Evolutionary conservation across 2,329 filamentous ascomycete genomes (phyloP), one percentile per base, ranked within the genome.

Genomic region (Calonectria pauciramosa): DNA sequence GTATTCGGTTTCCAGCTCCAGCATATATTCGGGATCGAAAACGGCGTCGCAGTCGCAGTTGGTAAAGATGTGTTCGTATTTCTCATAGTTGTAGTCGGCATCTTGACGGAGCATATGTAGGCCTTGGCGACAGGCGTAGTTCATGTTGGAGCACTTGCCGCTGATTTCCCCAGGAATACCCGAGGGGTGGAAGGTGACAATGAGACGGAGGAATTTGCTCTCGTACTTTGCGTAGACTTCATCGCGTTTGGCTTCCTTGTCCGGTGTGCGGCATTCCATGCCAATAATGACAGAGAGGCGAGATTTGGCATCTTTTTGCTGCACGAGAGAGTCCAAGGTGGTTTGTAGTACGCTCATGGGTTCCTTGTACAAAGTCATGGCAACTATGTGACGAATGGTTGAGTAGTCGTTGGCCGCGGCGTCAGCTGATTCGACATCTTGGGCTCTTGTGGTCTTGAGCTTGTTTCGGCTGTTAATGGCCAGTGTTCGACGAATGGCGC

Each of bases 21-120:
- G 28, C 73, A 77, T 80, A 64, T 80, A 80, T 47, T 80, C 75
- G 1, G 75, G 59, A 41, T 80, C 76, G 10, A 80, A 80, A 13
- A 80, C 78, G 14, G 78, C 78, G 16, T 80, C 78, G 68, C 78
- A 80, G 49, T 80, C 78, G 54, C 78, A 78, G 54, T 80, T 80
- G 63, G 78, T 80, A 52, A 78, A 80, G 23, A 80, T 76, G 47
- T 80, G 78, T 34, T 80, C 78, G 28, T 80, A 65, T 10, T 74
- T 74, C 16, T 76, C 75, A 26, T 76, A 80, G 38, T 76, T 71
- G 32, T 80, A 80, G 20, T 73, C 47, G 28, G 20, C 36, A 52
- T 80, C 78, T 63, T 47, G 20, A n/a, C 41, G 41, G 41, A 47
- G 41, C 2, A 47, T 47, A 7, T n/a, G 20, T 47, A 47, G 41